A percentile compares a stretch with the other conserved stretches of the same genome.
Evolutionary conservation across 176 grass and related monocot genomes (phyloP).

Genomic region (Eleusine indica): DNA sequence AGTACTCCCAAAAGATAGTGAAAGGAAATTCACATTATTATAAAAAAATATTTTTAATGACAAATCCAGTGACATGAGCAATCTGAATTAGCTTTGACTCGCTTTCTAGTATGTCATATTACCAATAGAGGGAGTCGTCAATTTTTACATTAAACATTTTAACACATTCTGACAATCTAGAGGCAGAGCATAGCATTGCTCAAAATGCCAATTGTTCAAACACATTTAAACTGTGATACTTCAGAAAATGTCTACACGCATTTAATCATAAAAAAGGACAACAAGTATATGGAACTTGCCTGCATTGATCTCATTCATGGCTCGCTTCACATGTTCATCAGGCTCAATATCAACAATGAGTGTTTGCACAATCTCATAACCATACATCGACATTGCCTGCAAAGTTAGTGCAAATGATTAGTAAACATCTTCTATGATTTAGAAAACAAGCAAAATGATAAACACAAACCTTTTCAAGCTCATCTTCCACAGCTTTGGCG

Average conservation of each 20-base stretch:
- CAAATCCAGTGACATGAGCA: background rate
- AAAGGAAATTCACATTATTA: background rate
- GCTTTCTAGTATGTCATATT: background rate
- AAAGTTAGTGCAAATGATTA: slow-evolving; percentile 27
- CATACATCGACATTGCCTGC: slow-evolving; percentile 87
- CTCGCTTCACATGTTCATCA: slow-evolving; percentile 77
- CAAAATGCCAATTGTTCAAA: slow-evolving; percentile 28
- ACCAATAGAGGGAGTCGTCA: background rate
- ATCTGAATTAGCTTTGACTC: background rate
- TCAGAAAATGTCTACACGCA: background rate
- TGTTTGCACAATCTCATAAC: slow-evolving; percentile 89
- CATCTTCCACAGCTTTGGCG: slow-evolving; percentile 81
- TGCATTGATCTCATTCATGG: slow-evolving; percentile 97
- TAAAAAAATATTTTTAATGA: background rate
- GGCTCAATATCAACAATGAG: slow-evolving; percentile 89
- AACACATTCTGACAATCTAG: no score
- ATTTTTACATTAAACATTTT: no score
- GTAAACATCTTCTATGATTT: slow-evolving; percentile 9
- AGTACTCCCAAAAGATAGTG: background rate
- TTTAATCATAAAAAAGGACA: slow-evolving; percentile 8
- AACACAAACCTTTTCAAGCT: slow-evolving; percentile 81
- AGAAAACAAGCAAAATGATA: slow-evolving; percentile 24
- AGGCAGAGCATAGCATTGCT: slow-evolving; percentile 8
- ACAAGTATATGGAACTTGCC: slow-evolving; percentile 42
- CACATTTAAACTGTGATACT: background rate